Base-by-base conservation (phyloP, 345 rosid species). In the Gossypium bickii region DNA sequence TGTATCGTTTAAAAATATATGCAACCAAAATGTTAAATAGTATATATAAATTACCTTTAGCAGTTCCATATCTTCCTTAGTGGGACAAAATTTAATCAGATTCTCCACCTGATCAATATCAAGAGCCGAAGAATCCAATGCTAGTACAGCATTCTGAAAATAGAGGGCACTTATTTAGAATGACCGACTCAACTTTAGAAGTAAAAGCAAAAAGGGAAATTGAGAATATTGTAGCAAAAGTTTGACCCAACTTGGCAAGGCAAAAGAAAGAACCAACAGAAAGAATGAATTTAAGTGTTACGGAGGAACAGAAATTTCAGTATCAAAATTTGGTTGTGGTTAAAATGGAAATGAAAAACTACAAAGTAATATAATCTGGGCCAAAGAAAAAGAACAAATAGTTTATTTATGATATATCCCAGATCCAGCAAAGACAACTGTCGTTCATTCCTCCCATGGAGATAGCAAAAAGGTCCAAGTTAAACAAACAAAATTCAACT, bases 81-180 rank as follows among this genome's bases (percentile, higher is more conserved):
- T 94, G 67, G 98, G 98, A 79, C 97, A 94, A 80, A 94, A 94
- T 73, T 89, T 94, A 83, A 94, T 94, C 74, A 94, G 98, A 83
- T 94, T 94, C 83, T 94, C 98, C 76, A 94, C 97, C 88, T 94
- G 98, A 77, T 94, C 98, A 75, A 90, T 91, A 73, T 94, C 98
- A 74, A 94, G 82, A 75, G 87, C 86, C 57, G 90, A 85, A 49
- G 98, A 86, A 86, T 94, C 98, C 87, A 94, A 85, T 80, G 93
- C 96, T 78, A 94, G 85, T 83, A 94, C 89, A 61, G 98, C 96
- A 79, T 78, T 89, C 98, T 92, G 85, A 71, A 77, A 78, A 79
- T 12, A 78, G 63, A 70, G 29, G 74, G 45, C 61, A 74, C 24
- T 38, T 55, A 67, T 24, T 68, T 74, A 77, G 47, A 68, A 48